Conservation (phyloP, 345 rosid genomes). For the Atalantia buxifolia region DNA sequence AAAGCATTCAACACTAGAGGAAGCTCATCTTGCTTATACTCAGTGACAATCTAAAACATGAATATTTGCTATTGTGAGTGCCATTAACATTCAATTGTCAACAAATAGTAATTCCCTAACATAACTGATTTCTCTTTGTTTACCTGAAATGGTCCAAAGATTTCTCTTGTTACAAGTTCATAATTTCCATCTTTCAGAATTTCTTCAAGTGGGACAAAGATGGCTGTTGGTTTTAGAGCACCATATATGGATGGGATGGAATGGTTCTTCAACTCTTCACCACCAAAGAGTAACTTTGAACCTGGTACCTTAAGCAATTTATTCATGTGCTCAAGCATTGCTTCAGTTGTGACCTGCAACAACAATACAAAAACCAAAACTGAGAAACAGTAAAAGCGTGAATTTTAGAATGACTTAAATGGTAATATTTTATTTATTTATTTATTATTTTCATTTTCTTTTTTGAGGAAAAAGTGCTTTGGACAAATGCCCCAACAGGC, state of each 20-base stretch:
- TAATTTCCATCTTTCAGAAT: slow-evolving; percentile 64
- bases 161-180: slow-evolving; percentile 80
- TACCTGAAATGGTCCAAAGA: slow-evolving; percentile 99
- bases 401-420: not conserved
- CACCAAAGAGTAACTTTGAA: slow-evolving; percentile 88
- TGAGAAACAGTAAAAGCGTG: not conserved
- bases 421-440: too few relatives aligned
- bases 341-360: slow-evolving; percentile 77
- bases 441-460: too few relatives aligned
- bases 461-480: not conserved
- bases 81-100: not conserved
- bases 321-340: slow-evolving; percentile 77
- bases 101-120: not conserved
- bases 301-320: slow-evolving; percentile 79
- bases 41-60: slow-evolving; percentile 62
- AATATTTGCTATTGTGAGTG: not conserved
- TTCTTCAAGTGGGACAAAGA: slow-evolving; percentile 86
- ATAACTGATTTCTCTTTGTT: not conserved
- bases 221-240: slow-evolving; percentile 85
- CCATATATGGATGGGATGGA: slow-evolving; percentile 90
- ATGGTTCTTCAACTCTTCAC: slow-evolving; percentile 68
- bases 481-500: too few relatives aligned
- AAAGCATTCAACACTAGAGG: slow-evolving; percentile 76
- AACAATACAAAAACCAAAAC: not conserved
- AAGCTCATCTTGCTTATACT: slow-evolving; percentile 77